Conservation (phyloP, 768 basidiomycete species). For the Calocybe cyanea region DNA sequence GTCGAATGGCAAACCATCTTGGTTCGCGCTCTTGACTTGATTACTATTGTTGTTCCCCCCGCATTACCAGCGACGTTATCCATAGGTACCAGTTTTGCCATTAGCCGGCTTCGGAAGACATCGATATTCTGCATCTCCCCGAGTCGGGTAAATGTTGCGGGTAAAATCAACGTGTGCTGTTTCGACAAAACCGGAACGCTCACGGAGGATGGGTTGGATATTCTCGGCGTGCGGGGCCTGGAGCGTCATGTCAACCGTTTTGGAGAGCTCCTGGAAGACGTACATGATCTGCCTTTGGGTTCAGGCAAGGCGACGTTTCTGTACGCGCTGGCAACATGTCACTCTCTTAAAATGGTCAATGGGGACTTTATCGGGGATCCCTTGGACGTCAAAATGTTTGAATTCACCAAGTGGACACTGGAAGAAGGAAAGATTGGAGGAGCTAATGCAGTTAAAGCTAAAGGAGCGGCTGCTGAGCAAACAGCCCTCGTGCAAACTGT, state of each 20-base stretch:
- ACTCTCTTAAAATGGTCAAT: slow-evolving; percentile 88
- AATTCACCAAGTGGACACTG: slow-evolving; percentile 92
- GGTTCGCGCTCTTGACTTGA: slow-evolving; percentile 87
- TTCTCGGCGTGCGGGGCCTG: slow-evolving; percentile 86
- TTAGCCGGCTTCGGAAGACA: slow-evolving; percentile 77
- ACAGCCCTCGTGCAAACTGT: slow-evolving; percentile 93
- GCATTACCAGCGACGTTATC: slow-evolving; percentile 96
- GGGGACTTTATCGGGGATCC: slow-evolving; percentile 93
- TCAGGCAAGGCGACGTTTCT: slow-evolving; percentile 79
- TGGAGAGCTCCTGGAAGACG: slow-evolving; percentile 84
- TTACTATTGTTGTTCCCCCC: slow-evolving; percentile 97
- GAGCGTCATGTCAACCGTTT: slow-evolving; percentile 77
- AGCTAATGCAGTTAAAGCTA: slow-evolving; percentile 67
- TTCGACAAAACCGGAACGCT: slow-evolving; percentile 99
- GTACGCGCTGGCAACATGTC: slow-evolving; percentile 93
- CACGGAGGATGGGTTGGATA: slow-evolving; percentile 96
- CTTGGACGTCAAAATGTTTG: slow-evolving; percentile 96
- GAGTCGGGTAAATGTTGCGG: slow-evolving; percentile 90
- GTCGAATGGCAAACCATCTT: slow-evolving; percentile 88
- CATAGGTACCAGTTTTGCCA: slow-evolving; percentile 95
- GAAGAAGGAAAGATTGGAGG: slow-evolving; percentile 84
- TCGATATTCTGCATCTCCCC: slow-evolving; percentile 98
- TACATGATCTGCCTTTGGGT: slow-evolving; percentile 77
- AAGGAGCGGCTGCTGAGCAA: slow-evolving; percentile 60
- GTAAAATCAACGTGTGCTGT: slow-evolving; percentile 95